Evolutionary conservation across 169 alveolate genomes (phyloP).

Genomic region (Cystoisospora suis): DNA sequence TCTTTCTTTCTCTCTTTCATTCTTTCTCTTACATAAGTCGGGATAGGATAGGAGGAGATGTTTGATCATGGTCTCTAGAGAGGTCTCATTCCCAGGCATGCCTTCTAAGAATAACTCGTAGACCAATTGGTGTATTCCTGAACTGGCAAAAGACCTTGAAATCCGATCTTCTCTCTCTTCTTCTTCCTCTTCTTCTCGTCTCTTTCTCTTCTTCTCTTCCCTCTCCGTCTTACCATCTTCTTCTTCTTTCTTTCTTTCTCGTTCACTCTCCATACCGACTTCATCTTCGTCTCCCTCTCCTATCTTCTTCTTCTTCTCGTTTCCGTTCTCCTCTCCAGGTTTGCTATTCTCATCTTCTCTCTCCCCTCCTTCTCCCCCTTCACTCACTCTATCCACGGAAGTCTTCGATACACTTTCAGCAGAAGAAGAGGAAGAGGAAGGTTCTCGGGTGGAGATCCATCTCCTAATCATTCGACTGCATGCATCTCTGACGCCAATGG

Average conservation of each 20-base stretch:
- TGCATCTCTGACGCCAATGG: constrained; percentile 29
- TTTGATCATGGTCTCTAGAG: too few species aligned
- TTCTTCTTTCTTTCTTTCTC: not conserved
- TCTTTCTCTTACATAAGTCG: too few species aligned
- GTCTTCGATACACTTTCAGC: constrained; percentile 48
- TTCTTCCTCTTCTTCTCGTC: not conserved
- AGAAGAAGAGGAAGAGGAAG: constrained; percentile 1
- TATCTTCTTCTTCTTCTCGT: not conserved
- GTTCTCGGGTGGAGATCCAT: constrained; percentile 37
- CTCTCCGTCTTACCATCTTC: not conserved
- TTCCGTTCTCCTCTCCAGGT: not conserved
- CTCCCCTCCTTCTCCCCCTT: not conserved
- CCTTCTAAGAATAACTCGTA: too few species aligned
- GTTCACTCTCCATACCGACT: not conserved
- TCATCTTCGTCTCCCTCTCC: not conserved
- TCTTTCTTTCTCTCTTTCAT: too few species aligned
- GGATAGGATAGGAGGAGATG: too few species aligned
- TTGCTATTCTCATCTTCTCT: too few species aligned
- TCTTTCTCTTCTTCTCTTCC: not conserved
- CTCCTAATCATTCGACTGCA: constrained; percentile 45
- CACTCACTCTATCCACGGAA: constrained; percentile 17
- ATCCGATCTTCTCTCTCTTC: not conserved
- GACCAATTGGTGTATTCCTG: too few species aligned
- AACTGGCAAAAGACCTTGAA: too few species aligned
- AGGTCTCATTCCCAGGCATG: too few species aligned